A percentile compares a stretch with the other conserved stretches of the same genome.
Evolutionary conservation across 768 basidiomycete species (phyloP).

Genomic region (Hericium erinaceus): DNA sequence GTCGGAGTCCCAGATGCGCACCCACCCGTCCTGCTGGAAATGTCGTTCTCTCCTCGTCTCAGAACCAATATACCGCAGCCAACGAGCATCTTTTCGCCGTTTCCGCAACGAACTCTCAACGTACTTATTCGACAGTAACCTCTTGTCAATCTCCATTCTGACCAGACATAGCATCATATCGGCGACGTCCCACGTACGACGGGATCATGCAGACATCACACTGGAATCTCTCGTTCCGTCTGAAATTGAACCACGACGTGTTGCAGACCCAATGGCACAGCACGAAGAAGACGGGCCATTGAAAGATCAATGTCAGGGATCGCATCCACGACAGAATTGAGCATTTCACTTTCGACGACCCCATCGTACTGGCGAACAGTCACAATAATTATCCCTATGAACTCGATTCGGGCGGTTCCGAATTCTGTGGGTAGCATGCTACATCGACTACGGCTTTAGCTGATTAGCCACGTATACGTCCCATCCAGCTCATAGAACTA

Average conservation of each 20-base stretch:
- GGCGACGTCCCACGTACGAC: constrained; percentile 35
- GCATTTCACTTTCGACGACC: constrained; percentile 35
- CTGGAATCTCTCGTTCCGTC: constrained; percentile 28
- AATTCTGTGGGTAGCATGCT: constrained; percentile 29
- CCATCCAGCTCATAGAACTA: too few relatives aligned
- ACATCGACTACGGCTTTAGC: too few relatives aligned
- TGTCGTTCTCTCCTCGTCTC: constrained; percentile 45
- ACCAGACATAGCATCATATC: constrained; percentile 40
- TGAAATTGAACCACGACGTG: constrained; percentile 32
- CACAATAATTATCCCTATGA: constrained; percentile 44
- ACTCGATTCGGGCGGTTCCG: constrained; percentile 36
- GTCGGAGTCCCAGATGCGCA: constrained; percentile 21
- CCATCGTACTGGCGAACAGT: constrained; percentile 42
- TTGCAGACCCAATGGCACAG: constrained; percentile 36
- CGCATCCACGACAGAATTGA: constrained; percentile 12
- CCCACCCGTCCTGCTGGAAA: constrained; percentile 42
- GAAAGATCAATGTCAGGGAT: constrained; percentile 32
- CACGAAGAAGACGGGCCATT: constrained; percentile 26
- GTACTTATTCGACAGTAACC: constrained; percentile 25
- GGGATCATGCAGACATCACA: constrained; percentile 40
- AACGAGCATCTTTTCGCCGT: constrained; percentile 19
- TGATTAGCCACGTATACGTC: too few relatives aligned
- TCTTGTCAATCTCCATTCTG: constrained; percentile 25
- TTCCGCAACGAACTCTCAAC: not conserved
- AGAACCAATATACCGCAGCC: constrained; percentile 48